Evolutionary conservation across 31 red algal species (phyloP).

Genomic region (Odonthalia washingtoniensis): DNA sequence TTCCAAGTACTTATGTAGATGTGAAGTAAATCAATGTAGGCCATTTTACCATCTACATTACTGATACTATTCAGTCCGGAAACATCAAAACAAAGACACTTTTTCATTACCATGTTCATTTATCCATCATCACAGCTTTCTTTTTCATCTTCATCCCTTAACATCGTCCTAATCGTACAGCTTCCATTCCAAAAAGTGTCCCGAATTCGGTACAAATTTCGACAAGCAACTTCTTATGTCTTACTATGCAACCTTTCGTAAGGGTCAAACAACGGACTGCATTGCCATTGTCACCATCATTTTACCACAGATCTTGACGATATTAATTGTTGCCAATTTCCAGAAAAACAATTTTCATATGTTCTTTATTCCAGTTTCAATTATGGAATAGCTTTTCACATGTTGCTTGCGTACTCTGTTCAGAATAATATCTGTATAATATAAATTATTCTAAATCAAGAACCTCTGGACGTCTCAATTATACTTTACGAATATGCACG

Average conservation of each 20-base stretch:
- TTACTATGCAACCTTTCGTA: constrained; percentile 88
- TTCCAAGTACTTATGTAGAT: constrained; percentile 62
- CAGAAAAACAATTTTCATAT: constrained; percentile 75
- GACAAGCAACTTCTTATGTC: constrained; percentile 76
- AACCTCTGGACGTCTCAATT: constrained; percentile 60
- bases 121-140: background rate
- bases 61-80: constrained; percentile 80
- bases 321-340: constrained; percentile 97
- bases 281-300: constrained; percentile 92
- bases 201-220: constrained; percentile 88
- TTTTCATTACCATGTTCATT: constrained; percentile 28
- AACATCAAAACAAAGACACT: constrained; percentile 86
- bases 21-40: constrained; percentile 51
- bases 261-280: constrained; percentile 82
- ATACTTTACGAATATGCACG: constrained; percentile 77
- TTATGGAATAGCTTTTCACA: constrained; percentile 86
- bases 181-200: constrained; percentile 91
- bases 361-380: constrained; percentile 93
- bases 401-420: constrained; percentile 43
- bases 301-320: constrained; percentile 95
- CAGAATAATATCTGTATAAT: constrained; percentile 76
- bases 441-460: constrained; percentile 87
- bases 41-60: constrained; percentile 67
- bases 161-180: background rate
- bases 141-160: too few species aligned